Base-by-base conservation (phyloP, 2,329 filamentous ascomycete species). In the Curvularia eragrostidis region DNA sequence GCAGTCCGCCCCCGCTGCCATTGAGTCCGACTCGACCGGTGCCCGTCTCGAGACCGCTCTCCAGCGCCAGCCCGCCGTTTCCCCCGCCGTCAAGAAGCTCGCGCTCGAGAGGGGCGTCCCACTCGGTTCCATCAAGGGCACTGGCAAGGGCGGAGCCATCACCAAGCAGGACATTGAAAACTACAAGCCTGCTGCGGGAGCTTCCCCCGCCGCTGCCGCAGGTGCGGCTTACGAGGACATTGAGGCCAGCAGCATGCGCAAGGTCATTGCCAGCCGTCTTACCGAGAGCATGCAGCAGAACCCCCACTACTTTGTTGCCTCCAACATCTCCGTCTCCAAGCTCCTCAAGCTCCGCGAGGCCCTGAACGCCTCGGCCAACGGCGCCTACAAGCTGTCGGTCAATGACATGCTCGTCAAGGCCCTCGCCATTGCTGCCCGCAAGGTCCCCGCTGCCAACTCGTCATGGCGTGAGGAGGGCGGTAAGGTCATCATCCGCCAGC, bases 351-450 rank as follows among this genome's bases (percentile, higher is more conserved):
- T 99, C 71, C 93, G 95, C 74, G 87, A 91, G 81, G 93, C 94
- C 58, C 87, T 99, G 68, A 99, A 99, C 83, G 87, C 88, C 75
- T 89, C 91, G 12, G 84, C 91, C 47, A 89, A 97, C 63, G 95
- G 94, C 81, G 89, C 93, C 80, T 99, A 97, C 87, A 99, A 97
- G 87, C 91, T 99, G 58, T 97, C 93, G n/a, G 92, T 99, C 81
- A 99, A 99, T 82, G 95, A 99, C 82, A 97, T 99, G 86, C 85
- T 99, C 64, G 92, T 99, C 86, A 99, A 99, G 87, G 95, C 94
- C 69, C 91, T 94, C 58, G 91, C 87, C 58, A 83, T 91, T 63
- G 95, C 95, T 62, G 92, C 90, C 77, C 89, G 89, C 82, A 97
- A 97, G 86, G 93, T 98, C 48, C 95, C 95, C 58, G 87, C 91